phyloP scores from a whole-genome alignment of 192 early-diverging fungal genomes.

The Coemansia aciculifera region DNA sequence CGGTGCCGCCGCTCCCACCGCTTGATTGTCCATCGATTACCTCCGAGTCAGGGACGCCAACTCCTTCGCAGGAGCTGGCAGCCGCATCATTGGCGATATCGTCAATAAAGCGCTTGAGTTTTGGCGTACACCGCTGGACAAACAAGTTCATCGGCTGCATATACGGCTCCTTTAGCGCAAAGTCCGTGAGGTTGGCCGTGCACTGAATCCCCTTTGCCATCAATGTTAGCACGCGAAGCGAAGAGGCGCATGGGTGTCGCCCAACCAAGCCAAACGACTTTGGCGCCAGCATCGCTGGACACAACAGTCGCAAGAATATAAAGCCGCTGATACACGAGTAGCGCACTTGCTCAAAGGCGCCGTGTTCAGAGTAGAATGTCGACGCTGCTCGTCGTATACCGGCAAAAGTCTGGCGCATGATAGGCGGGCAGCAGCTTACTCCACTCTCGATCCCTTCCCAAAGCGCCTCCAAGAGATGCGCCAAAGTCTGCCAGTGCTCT shows the following conservation, averaged over 20 bases:
- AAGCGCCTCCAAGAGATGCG: conserved; percentile 47
- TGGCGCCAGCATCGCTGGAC: conserved; percentile 72
- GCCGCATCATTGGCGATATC: conserved; percentile 35
- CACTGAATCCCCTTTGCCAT: conserved; percentile 74
- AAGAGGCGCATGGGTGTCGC: conserved; percentile 56
- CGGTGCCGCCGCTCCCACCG: neutral
- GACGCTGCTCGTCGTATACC: conserved; percentile 22
- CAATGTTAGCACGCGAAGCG: conserved; percentile 65
- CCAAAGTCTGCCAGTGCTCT: conserved; percentile 56
- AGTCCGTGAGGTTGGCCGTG: conserved; percentile 66
- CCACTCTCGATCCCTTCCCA: conserved; percentile 57
- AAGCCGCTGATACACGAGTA: conserved; percentile 64
- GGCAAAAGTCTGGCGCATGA: conserved; percentile 51
- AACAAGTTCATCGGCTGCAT: conserved; percentile 67
- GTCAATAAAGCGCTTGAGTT: conserved; percentile 65
- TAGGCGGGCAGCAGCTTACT: conserved; percentile 26
- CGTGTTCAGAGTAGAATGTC: conserved; percentile 19
- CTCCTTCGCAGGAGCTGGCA: neutral
- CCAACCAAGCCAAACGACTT: conserved; percentile 70
- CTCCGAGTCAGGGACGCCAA: neutral
- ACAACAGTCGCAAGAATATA: conserved; percentile 69
- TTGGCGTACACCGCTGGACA: conserved; percentile 60
- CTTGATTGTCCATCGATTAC: too few species aligned
- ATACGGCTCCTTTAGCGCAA: conserved; percentile 66
- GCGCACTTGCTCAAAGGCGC: conserved; percentile 21